Evolutionary conservation across 805 yeast species (phyloP).

Genomic region (Clavispora carvajalis): DNA sequence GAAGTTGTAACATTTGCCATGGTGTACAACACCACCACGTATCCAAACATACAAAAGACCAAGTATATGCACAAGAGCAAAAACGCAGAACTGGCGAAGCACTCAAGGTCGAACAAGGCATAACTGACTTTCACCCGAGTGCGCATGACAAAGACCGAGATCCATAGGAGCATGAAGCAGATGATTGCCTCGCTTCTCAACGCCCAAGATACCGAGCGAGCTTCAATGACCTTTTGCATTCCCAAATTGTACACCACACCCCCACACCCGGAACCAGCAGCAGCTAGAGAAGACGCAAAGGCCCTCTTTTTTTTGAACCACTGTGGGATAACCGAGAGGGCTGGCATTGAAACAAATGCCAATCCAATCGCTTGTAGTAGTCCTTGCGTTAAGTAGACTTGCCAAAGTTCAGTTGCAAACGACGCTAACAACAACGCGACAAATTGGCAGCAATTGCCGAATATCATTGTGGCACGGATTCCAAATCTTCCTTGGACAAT

Average conservation of each 20-base stretch:
- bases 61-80: constrained; percentile 39
- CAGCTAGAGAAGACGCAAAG: constrained; percentile 44
- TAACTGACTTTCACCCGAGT: constrained; percentile 19
- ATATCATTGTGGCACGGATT: constrained; percentile 37
- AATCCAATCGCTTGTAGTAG: constrained; percentile 53
- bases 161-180: constrained; percentile 11
- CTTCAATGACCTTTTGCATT: constrained; percentile 33
- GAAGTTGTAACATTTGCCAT: constrained; percentile 57
- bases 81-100: constrained; percentile 37
- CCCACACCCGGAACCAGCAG: constrained; percentile 48
- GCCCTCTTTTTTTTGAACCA: constrained; percentile 66
- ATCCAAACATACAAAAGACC: constrained; percentile 51
- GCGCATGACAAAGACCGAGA: constrained; percentile 11
- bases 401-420: constrained; percentile 56
- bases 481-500: constrained; percentile 47
- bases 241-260: constrained; percentile 46
- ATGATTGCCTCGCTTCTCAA: constrained; percentile 37
- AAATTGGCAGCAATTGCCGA: constrained; percentile 50
- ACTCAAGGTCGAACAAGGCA: constrained; percentile 34
- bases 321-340: constrained; percentile 56
- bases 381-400: constrained; percentile 65
- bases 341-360: constrained; percentile 55
- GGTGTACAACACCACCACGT: constrained; percentile 54
- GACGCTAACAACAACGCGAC: constrained; percentile 57
- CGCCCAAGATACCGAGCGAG: constrained; percentile 43